Conservation (phyloP, 768 basidiomycete species). For the Pleurotus pulmonarius region DNA sequence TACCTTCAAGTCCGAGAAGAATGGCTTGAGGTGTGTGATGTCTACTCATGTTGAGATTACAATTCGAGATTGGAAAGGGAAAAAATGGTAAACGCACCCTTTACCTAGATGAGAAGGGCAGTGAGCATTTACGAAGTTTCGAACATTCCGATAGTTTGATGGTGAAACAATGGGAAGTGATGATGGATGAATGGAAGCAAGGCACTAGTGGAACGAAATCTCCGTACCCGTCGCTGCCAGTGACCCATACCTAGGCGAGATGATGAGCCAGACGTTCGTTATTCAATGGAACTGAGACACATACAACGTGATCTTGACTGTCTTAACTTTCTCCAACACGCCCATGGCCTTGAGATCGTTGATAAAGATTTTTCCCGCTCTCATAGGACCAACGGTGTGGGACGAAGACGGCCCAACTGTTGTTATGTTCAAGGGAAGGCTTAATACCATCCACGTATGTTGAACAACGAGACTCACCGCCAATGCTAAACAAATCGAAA, state of each 20-base stretch:
- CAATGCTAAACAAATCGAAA: slow-evolving; percentile 91
- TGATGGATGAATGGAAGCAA: background rate
- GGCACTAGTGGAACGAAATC: background rate
- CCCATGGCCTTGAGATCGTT: slow-evolving; percentile 64
- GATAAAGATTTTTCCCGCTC: slow-evolving; percentile 87
- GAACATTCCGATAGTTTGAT: no score
- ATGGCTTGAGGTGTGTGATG: slow-evolving; percentile 89
- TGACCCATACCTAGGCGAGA: slow-evolving; percentile 71
- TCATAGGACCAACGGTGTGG: slow-evolving; percentile 66
- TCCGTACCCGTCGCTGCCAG: slow-evolving; percentile 83
- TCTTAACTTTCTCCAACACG: slow-evolving; percentile 68
- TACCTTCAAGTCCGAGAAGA: slow-evolving; percentile 75
- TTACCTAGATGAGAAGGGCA: slow-evolving; percentile 45
- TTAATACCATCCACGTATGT: background rate
- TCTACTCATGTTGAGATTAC: slow-evolving; percentile 27
- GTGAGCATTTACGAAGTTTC: no score
- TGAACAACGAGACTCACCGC: slow-evolving; percentile 45
- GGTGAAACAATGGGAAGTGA: no score
- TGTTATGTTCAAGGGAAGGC: background rate
- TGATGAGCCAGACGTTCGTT: background rate
- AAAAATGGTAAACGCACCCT: slow-evolving; percentile 47
- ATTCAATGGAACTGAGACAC: slow-evolving; percentile 17
- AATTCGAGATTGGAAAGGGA: background rate
- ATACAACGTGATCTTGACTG: slow-evolving; percentile 82
- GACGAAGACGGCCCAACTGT: slow-evolving; percentile 49